A percentile compares a stretch with the other conserved stretches of the same genome.
Evolutionary conservation across 768 basidiomycete species (phyloP).

Genomic region (Suillus subaureus): DNA sequence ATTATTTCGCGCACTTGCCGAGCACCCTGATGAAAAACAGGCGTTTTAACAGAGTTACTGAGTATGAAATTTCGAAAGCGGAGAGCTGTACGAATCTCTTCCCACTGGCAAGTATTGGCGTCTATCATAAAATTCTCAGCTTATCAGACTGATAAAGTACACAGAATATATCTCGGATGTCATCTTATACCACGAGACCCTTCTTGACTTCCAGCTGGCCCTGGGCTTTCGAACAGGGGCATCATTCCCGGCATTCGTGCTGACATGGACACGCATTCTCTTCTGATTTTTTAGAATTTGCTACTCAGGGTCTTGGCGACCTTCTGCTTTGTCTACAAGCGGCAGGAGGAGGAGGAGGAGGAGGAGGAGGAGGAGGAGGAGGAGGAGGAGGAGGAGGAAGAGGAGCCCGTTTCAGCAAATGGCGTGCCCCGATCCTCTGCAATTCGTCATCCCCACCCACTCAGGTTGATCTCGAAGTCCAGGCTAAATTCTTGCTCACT

Average conservation of each 20-base stretch:
- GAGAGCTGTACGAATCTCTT: constrained; percentile 47
- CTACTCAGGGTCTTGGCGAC: constrained; percentile 52
- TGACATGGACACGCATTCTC: constrained; percentile 48
- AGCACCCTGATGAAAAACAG: neutral
- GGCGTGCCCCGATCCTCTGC: constrained; percentile 49
- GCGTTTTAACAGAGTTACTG: neutral
- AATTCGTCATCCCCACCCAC: constrained; percentile 43
- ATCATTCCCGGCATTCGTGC: constrained; percentile 54
- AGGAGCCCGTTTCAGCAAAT: constrained; percentile 53
- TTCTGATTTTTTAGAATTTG: constrained; percentile 50
- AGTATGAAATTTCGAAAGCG: constrained; percentile 23
- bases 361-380: no score
- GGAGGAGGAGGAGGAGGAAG: no score
- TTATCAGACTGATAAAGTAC: constrained; percentile 1
- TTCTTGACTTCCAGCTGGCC: constrained; percentile 51
- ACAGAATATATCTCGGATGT: constrained; percentile 53
- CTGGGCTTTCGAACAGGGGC: constrained; percentile 43
- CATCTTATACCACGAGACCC: constrained; percentile 51
- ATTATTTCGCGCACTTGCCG: neutral
- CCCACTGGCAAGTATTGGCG: constrained; percentile 36
- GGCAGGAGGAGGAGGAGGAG: constrained; percentile 42
- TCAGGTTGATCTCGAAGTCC: constrained; percentile 43
- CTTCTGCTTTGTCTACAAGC: constrained; percentile 44
- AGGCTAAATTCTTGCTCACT: constrained; percentile 50
- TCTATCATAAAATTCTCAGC: neutral